Base-by-base conservation (phyloP, 257 asterid genomes). In the Primulina eburnea region DNA sequence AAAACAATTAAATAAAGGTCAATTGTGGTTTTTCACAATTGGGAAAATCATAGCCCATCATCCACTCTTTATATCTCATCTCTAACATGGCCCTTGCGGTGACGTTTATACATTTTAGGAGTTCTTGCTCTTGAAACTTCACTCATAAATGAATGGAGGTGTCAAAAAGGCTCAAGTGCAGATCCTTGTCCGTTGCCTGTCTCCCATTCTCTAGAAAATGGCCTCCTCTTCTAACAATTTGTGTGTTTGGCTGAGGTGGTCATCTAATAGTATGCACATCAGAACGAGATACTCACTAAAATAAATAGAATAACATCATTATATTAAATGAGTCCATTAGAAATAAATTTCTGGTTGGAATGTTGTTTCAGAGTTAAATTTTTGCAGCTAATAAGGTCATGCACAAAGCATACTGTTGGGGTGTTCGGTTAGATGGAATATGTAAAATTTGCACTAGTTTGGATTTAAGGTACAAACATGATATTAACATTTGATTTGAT, bases 351-450 rank as follows among this genome's bases (percentile, higher is more conserved):
- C 50, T 62, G 6, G 28, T 32, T 62, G 29, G 50, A 62, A 3
- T 61, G 38, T 61, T 33, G 12, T 62, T 62, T 62, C 11, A 32
- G 9, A 9, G 33, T 62, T 26, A 6, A 33, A 62, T 62, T 32
- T 62, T 20, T 9, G 7, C 29, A 34, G 34, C 18, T 26, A 16
- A 10, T 63, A 17, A 21, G 16, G 47, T 34, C 8, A 56, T 65
- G 63, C 33, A 52, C 24, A 47, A 70, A 65, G 18, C 67, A n/a
- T 66, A 33, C 5, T 20, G 33, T 53, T 77, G 65, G 26, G 61
- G 70, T 38, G 34, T 71, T 62, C 30, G 63, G 5, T 62, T 57
- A 68, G 52, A 26, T 56, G 26, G 20, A 32, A 43, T 30, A 35
- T 24, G 50, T 52, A 18, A 64, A 37, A 59, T 12, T 43, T 69